Evolutionary conservation across 2,329 filamentous ascomycete species (phyloP), one percentile per base, ranked within the genome.

Genomic region (Fusarium beomiforme): DNA sequence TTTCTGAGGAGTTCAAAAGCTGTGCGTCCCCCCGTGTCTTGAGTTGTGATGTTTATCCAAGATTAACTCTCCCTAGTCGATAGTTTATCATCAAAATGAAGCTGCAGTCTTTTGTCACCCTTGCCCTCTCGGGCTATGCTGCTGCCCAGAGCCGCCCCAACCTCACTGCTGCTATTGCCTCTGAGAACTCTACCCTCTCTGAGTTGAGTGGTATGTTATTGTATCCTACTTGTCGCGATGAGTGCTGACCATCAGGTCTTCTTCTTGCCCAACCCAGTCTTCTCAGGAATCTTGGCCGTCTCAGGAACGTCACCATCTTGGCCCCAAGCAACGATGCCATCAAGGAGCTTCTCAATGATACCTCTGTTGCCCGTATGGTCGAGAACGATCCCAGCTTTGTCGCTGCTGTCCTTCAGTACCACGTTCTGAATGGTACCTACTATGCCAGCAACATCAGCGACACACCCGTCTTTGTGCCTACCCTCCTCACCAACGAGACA

Each of bases 321-420:
- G 88, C 85, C 0, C 88, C 88, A 21, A 85, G 80, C 76, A 88
- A 89, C 70, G 81, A 81, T 6, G 87, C 87, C 14, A 86, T 90
- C 79, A 79, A 83, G 51, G 80, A 81, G 41, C 85, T 88, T 56
- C 81, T 82, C 23, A 84, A 81, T 59, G 83, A 82, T n/a, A 81
- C 80, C 6, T 65, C 85, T 33, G 75, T 79, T 26, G 82, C 82
- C 62, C 72, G 85, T 8, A 82, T 79, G 68, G 77, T 79, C 6
- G 74, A 79, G 8, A 78, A 85, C 5, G 79, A 84, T 64, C 65
- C 77, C 44, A 77, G 79, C 53, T 78, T 87, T 13, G 75, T 83
- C 21, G 76, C 79, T 24, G 77, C 77, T 26, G 82, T 90, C 39
- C 82, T 91, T 8, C 77, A 83, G 33, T 91, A 91, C 80, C 89